These are phyloP conservation scores for Cichorium intybus DNA, from an alignment of 140 eudicot species.

Conservation along the genomic window DNA sequence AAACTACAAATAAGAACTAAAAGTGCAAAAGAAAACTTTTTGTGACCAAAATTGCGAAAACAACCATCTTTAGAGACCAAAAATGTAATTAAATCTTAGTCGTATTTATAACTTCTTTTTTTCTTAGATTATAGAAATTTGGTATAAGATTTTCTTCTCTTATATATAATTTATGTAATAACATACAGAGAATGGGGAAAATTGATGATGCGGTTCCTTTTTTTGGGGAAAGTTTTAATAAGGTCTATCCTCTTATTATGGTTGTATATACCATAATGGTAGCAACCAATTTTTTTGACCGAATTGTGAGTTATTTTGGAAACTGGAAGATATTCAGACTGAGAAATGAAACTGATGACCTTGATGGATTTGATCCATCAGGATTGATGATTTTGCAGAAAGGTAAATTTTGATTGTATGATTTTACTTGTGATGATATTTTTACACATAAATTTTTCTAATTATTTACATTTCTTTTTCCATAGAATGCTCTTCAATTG, in stretches of 20 bases:
- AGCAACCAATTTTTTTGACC: slow-evolving; percentile 74
- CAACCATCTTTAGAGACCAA: too few species aligned
- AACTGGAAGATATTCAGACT: slow-evolving; percentile 71
- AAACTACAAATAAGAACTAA: too few species aligned
- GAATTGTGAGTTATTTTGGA: slow-evolving; percentile 58
- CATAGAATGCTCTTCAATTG: slow-evolving; percentile 71
- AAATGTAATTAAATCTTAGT: too few species aligned
- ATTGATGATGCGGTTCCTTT: slow-evolving; percentile 95
- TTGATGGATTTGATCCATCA: slow-evolving; percentile 88
- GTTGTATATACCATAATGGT: slow-evolving; percentile 80
- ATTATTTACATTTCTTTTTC: background rate
- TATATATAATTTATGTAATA: background rate
- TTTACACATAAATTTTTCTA: background rate
- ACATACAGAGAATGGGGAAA: slow-evolving; percentile 86
- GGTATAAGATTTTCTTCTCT: background rate
- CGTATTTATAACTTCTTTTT: background rate
- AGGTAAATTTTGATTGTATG: slow-evolving; percentile 43
- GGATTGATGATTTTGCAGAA: slow-evolving; percentile 80
- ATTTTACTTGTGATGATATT: background rate
- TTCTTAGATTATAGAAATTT: background rate
- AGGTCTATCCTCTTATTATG: slow-evolving; percentile 85
- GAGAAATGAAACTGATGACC: slow-evolving; percentile 57
- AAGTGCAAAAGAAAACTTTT: too few species aligned
- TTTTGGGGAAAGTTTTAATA: slow-evolving; percentile 82
- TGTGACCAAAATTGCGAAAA: too few species aligned